Evolutionary conservation across 805 yeast species (phyloP).

Genomic region (Teunomyces cretensis): DNA sequence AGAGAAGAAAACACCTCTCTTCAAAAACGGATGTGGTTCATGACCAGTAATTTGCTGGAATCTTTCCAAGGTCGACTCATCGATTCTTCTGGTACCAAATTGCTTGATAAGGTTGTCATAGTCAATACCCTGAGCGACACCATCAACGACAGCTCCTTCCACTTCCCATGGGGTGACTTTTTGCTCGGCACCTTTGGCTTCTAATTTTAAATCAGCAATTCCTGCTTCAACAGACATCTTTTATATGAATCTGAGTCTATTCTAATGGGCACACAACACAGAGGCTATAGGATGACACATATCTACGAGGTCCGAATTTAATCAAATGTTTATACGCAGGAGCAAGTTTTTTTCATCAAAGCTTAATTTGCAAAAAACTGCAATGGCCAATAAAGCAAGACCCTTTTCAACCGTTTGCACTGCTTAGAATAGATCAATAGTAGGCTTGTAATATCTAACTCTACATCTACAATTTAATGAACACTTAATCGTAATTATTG

Average conservation of each 20-base stretch:
- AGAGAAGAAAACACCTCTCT: constrained; percentile 89
- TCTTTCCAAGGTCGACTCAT: constrained; percentile 67
- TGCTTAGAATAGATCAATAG: no score
- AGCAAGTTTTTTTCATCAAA: no score
- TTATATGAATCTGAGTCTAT: background rate
- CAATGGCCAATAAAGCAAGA: background rate
- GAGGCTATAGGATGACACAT: background rate
- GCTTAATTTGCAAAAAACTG: background rate
- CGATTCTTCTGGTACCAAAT: constrained; percentile 81
- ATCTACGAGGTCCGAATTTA: background rate
- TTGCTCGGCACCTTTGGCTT: constrained; percentile 28
- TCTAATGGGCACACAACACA: background rate
- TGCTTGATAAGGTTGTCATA: constrained; percentile 82
- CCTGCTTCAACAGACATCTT: constrained; percentile 1
- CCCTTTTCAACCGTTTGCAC: no score
- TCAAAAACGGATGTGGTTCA: constrained; percentile 85
- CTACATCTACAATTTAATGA: background rate
- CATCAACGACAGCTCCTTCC: constrained; percentile 96
- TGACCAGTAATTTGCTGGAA: constrained; percentile 84
- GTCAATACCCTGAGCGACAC: constrained; percentile 86
- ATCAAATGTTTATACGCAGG: background rate
- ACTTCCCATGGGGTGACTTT: constrained; percentile 95
- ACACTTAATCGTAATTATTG: constrained; percentile 20
- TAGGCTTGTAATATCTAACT: no score
- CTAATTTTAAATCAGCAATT: constrained; percentile 1